Percentiles rank a stretch among this genome's conserved stretches.
Evolutionary conservation across 805 yeast species (phyloP).

Genomic region (Metschnikowia arizonensis): DNA sequence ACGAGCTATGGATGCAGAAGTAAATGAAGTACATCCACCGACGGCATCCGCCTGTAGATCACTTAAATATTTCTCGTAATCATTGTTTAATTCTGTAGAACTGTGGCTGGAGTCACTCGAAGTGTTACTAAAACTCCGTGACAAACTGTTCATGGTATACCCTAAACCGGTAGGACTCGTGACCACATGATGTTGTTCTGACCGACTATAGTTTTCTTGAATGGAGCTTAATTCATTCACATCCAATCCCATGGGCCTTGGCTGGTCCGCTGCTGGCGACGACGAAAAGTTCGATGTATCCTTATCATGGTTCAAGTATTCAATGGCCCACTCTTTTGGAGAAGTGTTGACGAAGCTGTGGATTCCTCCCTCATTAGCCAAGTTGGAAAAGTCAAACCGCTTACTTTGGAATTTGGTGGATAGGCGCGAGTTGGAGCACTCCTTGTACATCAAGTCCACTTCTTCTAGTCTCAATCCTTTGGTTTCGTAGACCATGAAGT

Average conservation of each 20-base stretch:
- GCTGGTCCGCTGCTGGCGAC: slow-evolving; percentile 12
- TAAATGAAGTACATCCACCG: slow-evolving; percentile 16
- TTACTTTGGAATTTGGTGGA: slow-evolving; percentile 45
- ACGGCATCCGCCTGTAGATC: slow-evolving; percentile 14
- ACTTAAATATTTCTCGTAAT: slow-evolving; percentile 21
- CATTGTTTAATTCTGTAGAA: slow-evolving; percentile 9
- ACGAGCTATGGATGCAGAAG: slow-evolving; percentile 15
- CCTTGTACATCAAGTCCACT: slow-evolving; percentile 67
- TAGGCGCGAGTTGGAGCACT: slow-evolving; percentile 51
- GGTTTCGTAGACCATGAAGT: slow-evolving; percentile 72
- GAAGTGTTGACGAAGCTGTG: slow-evolving; percentile 14
- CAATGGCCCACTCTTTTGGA: slow-evolving; percentile 15
- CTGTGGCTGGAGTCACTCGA: slow-evolving; percentile 6
- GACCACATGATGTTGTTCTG: background rate
- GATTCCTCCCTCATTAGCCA: slow-evolving; percentile 11
- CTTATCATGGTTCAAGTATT: slow-evolving; percentile 11
- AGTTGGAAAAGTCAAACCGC: slow-evolving; percentile 28
- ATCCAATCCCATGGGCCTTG: background rate
- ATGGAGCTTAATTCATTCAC: background rate
- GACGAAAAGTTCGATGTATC: slow-evolving; percentile 16
- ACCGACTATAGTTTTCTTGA: background rate
- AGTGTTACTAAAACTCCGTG: slow-evolving; percentile 12
- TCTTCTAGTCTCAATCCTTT: slow-evolving; percentile 78
- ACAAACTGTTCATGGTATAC: slow-evolving; percentile 6
- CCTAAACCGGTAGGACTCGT: background rate